These are phyloP conservation scores for Orbilia blumenaviensis DNA, from an alignment of 2,329 filamentous ascomycete genomes.

Conservation along the genomic window DNA sequence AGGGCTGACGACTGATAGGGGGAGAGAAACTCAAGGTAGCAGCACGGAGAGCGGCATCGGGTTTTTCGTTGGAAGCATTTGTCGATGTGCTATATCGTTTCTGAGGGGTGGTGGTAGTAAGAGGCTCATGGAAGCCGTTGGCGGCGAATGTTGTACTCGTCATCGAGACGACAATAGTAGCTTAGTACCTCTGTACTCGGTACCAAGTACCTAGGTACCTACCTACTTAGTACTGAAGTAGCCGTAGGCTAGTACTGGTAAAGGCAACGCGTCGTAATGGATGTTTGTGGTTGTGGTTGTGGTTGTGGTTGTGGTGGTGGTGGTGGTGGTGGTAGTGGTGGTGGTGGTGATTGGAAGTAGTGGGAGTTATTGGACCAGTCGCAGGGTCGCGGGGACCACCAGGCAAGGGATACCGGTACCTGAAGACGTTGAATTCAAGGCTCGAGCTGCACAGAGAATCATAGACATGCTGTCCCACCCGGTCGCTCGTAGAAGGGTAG, in stretches of 20 bases:
- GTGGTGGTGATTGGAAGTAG: background rate
- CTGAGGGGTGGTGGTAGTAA: conserved; percentile 41
- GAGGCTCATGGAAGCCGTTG: conserved; percentile 35
- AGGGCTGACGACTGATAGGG: conserved; percentile 26
- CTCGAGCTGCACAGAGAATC: background rate
- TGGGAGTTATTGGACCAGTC: background rate
- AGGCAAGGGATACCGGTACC: conserved; percentile 10
- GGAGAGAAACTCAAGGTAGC: conserved; percentile 51
- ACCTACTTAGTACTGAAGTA: too few species aligned
- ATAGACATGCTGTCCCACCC: background rate
- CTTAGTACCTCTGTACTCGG: too few species aligned
- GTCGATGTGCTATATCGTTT: conserved; percentile 32
- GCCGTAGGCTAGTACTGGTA: too few species aligned
- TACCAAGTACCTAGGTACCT: too few species aligned
- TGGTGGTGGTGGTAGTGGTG: too few species aligned
- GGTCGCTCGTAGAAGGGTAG: background rate
- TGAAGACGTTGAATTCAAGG: too few species aligned
- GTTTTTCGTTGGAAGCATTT: conserved; percentile 6
- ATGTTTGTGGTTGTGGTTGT: too few species aligned
- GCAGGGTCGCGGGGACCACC: conserved; percentile 8
- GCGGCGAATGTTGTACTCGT: conserved; percentile 38
- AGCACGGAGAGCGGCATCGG: conserved; percentile 45
- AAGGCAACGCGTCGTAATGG: too few species aligned
- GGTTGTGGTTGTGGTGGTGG: too few species aligned
- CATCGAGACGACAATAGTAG: conserved; percentile 23